Evolutionary conservation across 1,139 yeast genomes (phyloP).

Genomic region (Pichia sp.): DNA sequence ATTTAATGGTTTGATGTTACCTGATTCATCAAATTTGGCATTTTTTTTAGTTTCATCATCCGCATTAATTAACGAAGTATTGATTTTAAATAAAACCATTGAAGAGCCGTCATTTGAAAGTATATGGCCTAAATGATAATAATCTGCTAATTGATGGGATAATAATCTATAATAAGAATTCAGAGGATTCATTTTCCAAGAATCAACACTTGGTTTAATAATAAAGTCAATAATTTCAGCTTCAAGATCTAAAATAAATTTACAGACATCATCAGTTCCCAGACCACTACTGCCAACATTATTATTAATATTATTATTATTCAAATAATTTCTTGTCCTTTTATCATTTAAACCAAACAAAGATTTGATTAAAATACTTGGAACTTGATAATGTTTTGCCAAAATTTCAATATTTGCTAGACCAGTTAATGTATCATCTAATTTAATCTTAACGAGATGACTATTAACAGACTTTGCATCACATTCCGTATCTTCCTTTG

Average conservation of each 20-base stretch:
- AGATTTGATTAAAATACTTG: constrained; percentile 27
- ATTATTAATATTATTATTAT: not conserved
- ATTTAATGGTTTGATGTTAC: constrained; percentile 29
- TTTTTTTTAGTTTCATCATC: constrained; percentile 27
- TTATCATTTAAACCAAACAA: constrained; percentile 25
- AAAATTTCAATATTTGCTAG: constrained; percentile 10
- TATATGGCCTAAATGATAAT: constrained; percentile 52
- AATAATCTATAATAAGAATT: constrained; percentile 63
- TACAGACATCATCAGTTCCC: constrained; percentile 15
- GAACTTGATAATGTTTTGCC: constrained; percentile 21
- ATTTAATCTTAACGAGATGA: constrained; percentile 7
- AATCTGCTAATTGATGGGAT: constrained; percentile 64
- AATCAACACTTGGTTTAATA: constrained; percentile 32
- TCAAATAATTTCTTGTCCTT: constrained; percentile 10
- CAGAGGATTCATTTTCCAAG: constrained; percentile 45
- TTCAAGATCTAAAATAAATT: constrained; percentile 50
- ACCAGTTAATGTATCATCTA: constrained; percentile 10
- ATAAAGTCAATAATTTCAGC: constrained; percentile 39
- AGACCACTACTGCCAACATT: constrained; percentile 6
- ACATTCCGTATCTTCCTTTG: not conserved
- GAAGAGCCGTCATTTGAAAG: constrained; percentile 42
- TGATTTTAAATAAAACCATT: constrained; percentile 36
- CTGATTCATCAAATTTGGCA: constrained; percentile 27
- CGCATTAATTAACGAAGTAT: constrained; percentile 31
- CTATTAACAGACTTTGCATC: not conserved